phyloP scores from a whole-genome alignment of 2,329 filamentous ascomycete species.

The Xenoacremonium recifei region DNA sequence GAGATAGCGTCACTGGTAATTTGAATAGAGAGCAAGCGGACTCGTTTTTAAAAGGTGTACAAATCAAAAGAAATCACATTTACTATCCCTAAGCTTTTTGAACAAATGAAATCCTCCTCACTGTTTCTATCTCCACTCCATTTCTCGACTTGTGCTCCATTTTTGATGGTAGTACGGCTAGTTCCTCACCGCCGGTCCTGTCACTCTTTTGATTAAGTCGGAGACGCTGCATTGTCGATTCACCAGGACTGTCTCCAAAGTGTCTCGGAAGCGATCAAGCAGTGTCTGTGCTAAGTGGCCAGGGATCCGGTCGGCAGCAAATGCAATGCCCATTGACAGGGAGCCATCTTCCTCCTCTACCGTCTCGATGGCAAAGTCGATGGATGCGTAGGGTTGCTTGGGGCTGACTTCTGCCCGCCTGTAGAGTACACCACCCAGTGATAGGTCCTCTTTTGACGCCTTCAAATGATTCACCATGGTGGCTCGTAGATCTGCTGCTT shows the following conservation, averaged over 20 bases:
- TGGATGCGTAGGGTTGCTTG: background rate
- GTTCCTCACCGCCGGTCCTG: background rate
- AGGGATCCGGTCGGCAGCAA: background rate
- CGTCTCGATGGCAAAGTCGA: background rate
- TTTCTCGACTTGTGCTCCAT: too few relatives aligned
- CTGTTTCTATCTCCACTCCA: too few relatives aligned
- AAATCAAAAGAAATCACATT: too few relatives aligned
- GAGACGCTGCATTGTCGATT: background rate
- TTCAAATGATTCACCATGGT: background rate
- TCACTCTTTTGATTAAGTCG: background rate
- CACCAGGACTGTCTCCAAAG: background rate
- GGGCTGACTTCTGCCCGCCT: background rate
- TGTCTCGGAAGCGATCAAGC: background rate
- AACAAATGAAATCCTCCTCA: too few relatives aligned
- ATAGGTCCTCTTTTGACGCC: background rate
- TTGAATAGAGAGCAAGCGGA: too few relatives aligned
- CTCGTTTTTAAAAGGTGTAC: too few relatives aligned
- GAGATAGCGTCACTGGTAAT: too few relatives aligned
- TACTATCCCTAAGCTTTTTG: too few relatives aligned
- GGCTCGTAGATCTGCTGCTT: background rate
- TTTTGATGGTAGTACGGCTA: too few relatives aligned
- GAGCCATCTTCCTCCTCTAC: slow-evolving; percentile 1
- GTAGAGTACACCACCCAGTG: background rate
- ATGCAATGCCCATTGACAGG: background rate
- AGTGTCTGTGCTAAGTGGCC: background rate